phyloP scores from a whole-genome alignment of 2,329 filamentous ascomycete species.

The Trichoderma brevicompactum region DNA sequence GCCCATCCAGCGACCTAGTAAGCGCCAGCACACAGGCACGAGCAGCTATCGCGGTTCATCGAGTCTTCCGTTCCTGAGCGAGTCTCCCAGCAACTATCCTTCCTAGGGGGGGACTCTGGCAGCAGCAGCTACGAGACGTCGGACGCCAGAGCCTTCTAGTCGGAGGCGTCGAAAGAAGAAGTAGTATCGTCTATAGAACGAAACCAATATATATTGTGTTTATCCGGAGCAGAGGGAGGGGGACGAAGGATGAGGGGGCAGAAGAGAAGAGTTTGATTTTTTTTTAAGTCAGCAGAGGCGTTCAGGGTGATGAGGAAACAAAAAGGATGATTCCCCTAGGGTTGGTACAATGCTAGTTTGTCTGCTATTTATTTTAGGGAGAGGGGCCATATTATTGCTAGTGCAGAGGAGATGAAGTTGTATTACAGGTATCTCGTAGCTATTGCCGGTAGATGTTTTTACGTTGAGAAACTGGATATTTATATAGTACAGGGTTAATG shows the following conservation, averaged over 20 bases:
- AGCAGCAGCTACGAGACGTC: background rate
- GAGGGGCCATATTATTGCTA: too few species aligned
- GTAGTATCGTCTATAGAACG: background rate
- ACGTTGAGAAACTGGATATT: background rate
- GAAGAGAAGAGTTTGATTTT: conserved; percentile 6
- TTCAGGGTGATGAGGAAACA: conserved; percentile 31
- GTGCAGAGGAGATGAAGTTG: background rate
- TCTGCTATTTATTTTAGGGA: conserved; percentile 4
- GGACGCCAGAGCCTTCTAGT: background rate
- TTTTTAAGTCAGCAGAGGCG: conserved; percentile 31
- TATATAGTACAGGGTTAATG: too few species aligned
- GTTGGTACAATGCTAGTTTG: conserved; percentile 21
- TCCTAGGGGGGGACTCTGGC: conserved; percentile 11
- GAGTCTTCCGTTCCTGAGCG: conserved; percentile 25
- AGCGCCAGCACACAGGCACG: conserved; percentile 48
- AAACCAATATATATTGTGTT: background rate
- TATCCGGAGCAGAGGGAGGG: background rate
- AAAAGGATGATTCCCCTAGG: conserved; percentile 38
- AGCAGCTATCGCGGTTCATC: conserved; percentile 35
- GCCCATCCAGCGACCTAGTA: conserved; percentile 50
- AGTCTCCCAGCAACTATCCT: conserved; percentile 21
- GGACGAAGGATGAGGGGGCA: background rate
- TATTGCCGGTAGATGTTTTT: background rate
- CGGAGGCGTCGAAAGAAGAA: background rate
- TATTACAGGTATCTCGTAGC: background rate